A percentile compares a stretch with the other conserved stretches of the same genome.
phyloP scores from a whole-genome alignment of 192 early-diverging fungal species.

The Podila minutissima region DNA sequence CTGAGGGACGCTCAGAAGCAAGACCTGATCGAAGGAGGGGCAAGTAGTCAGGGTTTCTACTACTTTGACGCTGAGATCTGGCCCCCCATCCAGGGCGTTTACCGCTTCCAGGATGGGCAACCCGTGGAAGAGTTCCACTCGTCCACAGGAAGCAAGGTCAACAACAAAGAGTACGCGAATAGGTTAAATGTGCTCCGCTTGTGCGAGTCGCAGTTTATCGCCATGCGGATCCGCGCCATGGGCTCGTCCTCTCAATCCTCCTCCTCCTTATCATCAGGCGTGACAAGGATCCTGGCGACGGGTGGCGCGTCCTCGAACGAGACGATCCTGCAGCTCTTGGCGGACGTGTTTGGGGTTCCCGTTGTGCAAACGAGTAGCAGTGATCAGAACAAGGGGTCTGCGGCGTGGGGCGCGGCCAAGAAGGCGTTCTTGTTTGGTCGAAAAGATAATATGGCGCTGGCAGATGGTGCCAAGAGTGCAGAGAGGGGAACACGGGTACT shows the following conservation, averaged over 20 bases:
- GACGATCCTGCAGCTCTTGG: slow-evolving; percentile 64
- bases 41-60: slow-evolving; percentile 71
- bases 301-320: slow-evolving; percentile 79
- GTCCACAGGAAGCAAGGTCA: not conserved
- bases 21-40: not conserved
- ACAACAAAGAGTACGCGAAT: slow-evolving; percentile 13
- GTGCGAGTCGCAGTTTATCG: slow-evolving; percentile 79
- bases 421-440: slow-evolving; percentile 57
- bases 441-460: not conserved
- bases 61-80: slow-evolving; percentile 79
- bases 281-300: slow-evolving; percentile 70
- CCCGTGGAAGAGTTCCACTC: slow-evolving; percentile 50
- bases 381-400: slow-evolving; percentile 57
- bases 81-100: slow-evolving; percentile 74
- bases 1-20: slow-evolving; percentile 44
- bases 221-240: slow-evolving; percentile 67
- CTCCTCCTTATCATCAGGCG: slow-evolving; percentile 12
- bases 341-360: slow-evolving; percentile 76
- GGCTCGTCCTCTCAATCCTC: slow-evolving; percentile 8
- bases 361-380: slow-evolving; percentile 57
- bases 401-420: slow-evolving; percentile 68
- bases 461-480: not conserved
- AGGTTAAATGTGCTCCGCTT: slow-evolving; percentile 67
- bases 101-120: slow-evolving; percentile 62
- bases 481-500: not conserved